Base-by-base conservation (phyloP, 2,329 filamentous ascomycete genomes). In the Trichoderma sp. region DNA sequence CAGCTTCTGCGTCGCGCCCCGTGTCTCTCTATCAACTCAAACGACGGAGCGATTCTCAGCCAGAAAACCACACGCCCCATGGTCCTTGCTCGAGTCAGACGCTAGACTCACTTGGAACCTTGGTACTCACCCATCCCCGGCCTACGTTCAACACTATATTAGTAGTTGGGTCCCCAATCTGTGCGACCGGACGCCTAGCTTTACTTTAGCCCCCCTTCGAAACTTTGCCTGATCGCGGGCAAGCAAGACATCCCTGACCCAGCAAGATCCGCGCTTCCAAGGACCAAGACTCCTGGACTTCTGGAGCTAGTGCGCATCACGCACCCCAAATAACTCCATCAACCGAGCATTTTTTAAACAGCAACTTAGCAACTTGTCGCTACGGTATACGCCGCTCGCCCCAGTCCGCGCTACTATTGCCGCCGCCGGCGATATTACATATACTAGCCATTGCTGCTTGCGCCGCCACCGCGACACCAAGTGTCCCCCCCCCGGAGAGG, bases 81-180 rank as follows among this genome's bases (percentile, higher is more conserved):
- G 64, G 51, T 39, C 32, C 70, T 64, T 70, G 63, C 32, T 43
- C 71, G 66, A 77, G 76, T 77, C 74, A 74, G 32, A 75, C 80
- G 79, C 80, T 81, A 81, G 76, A 75, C 80, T 80, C 75, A 76
- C 74, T 81, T 80, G 74, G 78, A 78, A 74, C 76, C 74, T 81
- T 80, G 74, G 78, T 78, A 74, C 76, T 79, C 77, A 47, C 77
- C 74, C 63, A 72, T 67, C 73, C 79, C 74, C 79, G 78, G 78
- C 79, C 76, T 77, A 77, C 75, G 77, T 58, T 77, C 36, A 28
- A 66, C 78, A 81, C 80, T 82, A 82, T 82, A 82, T 80, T 82
- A 82, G 81, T 81, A 28, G 77, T 75, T 77, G 76, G 76, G 78
- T 81, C 79, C 81, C 80, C 79, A 80, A 66, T 67, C 71, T 71